These are phyloP conservation scores for Claviceps africana DNA, from an alignment of 2,329 filamentous ascomycete genomes.

Conservation along the genomic window DNA sequence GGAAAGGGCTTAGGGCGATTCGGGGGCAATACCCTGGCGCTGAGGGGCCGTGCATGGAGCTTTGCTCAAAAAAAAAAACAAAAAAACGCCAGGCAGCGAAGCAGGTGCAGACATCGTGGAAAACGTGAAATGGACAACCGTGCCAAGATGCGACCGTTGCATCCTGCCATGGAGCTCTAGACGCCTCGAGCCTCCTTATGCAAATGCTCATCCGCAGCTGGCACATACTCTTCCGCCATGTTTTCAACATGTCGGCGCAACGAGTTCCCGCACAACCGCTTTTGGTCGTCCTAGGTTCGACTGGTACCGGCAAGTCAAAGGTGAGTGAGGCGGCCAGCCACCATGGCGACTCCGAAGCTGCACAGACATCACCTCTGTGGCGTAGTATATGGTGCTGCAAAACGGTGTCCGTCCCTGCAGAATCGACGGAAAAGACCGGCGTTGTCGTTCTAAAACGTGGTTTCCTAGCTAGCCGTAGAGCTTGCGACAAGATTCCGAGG, in stretches of 20 bases:
- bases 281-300: slow-evolving; percentile 74
- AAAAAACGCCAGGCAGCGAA: neutral
- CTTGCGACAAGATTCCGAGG: slow-evolving; percentile 72
- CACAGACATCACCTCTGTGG: neutral
- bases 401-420: neutral
- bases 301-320: slow-evolving; percentile 86
- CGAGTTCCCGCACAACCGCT: slow-evolving; percentile 42
- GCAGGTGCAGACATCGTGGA: too few species aligned
- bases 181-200: slow-evolving; percentile 3
- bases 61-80: neutral
- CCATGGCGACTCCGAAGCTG: neutral
- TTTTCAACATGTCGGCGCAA: slow-evolving; percentile 24
- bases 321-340: slow-evolving; percentile 31
- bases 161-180: neutral
- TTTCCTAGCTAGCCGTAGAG: slow-evolving; percentile 69
- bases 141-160: neutral
- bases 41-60: neutral
- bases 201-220: slow-evolving; percentile 16
- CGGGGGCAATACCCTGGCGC: too few species aligned
- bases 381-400: neutral
- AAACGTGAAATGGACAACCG: too few species aligned
- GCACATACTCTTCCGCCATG: slow-evolving; percentile 18
- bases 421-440: neutral
- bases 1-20: neutral
- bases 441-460: neutral